A percentile compares a stretch with the other conserved stretches of the same genome.
These are phyloP conservation scores for Pseudevernia furfuracea DNA, from an alignment of 495 filamentous ascomycete genomes.

Conservation along the genomic window DNA sequence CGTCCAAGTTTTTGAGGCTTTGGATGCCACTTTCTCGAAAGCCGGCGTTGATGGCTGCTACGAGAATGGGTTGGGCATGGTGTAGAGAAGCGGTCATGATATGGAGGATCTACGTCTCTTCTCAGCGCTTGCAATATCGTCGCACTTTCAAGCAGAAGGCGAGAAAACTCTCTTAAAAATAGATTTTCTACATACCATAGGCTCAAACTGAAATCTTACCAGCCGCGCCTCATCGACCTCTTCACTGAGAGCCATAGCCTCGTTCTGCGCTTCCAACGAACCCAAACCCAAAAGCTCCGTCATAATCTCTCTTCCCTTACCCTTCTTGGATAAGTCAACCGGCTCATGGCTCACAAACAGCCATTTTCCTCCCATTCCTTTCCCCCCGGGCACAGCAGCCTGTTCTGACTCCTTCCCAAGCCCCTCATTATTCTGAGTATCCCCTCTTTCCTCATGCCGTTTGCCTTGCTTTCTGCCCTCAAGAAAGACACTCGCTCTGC, in stretches of 20 bases:
- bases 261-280: background rate
- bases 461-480: slow-evolving; percentile 57
- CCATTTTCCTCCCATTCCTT: slow-evolving; percentile 76
- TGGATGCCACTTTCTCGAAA: slow-evolving; percentile 82
- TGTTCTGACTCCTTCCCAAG: slow-evolving; percentile 23
- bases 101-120: slow-evolving; percentile 65
- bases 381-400: slow-evolving; percentile 59
- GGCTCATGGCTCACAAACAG: slow-evolving; percentile 80
- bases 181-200: slow-evolving; percentile 56
- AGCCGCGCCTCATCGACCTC: slow-evolving; percentile 40
- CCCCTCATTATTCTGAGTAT: slow-evolving; percentile 9
- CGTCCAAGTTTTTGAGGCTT: slow-evolving; percentile 36
- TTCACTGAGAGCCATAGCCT: slow-evolving; percentile 5
- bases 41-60: slow-evolving; percentile 67
- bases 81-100: slow-evolving; percentile 64
- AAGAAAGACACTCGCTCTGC: slow-evolving; percentile 74
- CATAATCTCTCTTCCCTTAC: slow-evolving; percentile 16
- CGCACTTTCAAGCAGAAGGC: background rate
- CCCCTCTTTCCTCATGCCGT: background rate
- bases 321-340: slow-evolving; percentile 33
- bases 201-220: slow-evolving; percentile 88
- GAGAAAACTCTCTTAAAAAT: background rate
- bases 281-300: slow-evolving; percentile 32
- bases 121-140: background rate
- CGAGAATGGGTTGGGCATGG: slow-evolving; percentile 63